phyloP scores from a whole-genome alignment of 1,284 basidiomycete genomes.

The Heterobasidion parviporum region DNA sequence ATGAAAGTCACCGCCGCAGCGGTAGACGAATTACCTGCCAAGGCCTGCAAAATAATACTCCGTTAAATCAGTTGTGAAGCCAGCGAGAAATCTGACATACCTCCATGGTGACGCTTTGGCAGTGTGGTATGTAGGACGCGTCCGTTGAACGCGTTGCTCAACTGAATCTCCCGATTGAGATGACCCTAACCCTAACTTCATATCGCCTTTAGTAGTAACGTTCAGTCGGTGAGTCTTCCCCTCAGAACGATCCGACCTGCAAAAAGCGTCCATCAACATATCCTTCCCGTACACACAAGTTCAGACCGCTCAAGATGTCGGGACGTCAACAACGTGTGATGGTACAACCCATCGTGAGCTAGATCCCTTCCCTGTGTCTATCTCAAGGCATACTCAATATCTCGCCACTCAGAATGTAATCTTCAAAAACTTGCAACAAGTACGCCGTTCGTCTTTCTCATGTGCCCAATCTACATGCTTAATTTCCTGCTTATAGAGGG shows the following conservation, averaged over 20 bases:
- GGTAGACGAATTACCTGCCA: constrained; percentile 72
- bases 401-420: constrained; percentile 79
- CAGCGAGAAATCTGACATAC: constrained; percentile 12
- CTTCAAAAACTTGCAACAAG: constrained; percentile 96
- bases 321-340: constrained; percentile 90
- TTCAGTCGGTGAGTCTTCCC: background rate
- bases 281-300: constrained; percentile 9
- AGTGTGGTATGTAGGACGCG: constrained; percentile 12
- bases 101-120: constrained; percentile 20
- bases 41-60: constrained; percentile 18
- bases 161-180: background rate
- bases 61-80: background rate
- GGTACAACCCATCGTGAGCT: constrained; percentile 93
- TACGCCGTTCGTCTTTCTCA: constrained; percentile 15
- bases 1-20: constrained; percentile 98
- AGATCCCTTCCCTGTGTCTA: background rate
- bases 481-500: constrained; percentile 42
- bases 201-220: background rate
- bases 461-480: background rate
- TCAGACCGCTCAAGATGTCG: constrained; percentile 58
- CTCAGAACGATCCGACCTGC: no score
- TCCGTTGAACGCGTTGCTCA: constrained; percentile 1
- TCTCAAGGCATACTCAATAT: constrained; percentile 4
- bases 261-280: background rate
- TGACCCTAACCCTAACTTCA: constrained; percentile 1